Base-by-base conservation (phyloP, 352 stramenopile genomes). In the Phytophthora palmivora region DNA sequence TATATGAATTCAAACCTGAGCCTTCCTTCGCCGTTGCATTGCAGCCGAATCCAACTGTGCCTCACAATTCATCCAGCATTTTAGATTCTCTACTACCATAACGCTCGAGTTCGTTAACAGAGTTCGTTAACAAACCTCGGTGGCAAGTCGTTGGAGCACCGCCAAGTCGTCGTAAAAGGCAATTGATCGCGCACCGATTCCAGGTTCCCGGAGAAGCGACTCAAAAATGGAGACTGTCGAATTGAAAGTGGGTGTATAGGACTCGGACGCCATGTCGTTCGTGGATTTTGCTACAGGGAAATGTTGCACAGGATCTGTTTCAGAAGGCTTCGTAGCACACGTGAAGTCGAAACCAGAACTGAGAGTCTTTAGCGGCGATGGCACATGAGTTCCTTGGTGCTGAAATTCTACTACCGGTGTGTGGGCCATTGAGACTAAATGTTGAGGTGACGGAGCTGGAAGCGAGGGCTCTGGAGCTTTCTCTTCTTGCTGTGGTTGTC, bases 161-260 rank as follows among this genome's bases (percentile, higher is more conserved):
- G 74, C 53, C 7, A 89, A 54, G 7, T 82, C 62, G 14, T 80
- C 74, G 30, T 83, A 68, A 60, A 89, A 71, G 7, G 58, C 42
- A 14, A 56, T 60, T 7, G 58, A 70, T n/a, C 54, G 64, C 19
- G 54, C 46, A 1, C 53, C 67, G 12, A 70, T 58, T 12, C 70
- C 71, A 24, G 73, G 44, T 21, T 87, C 71, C 10, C 59, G 72
- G 16, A 88, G 19, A 19, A 90, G 34, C 2, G 76, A 70, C 55
- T 88, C 81, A 26, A 88, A 90, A 8, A 84, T 63, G 5, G 78
- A 79, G 2, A 76, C 67, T n/a, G 47, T 41, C 18, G 81, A 66
- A 43, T 41, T 63, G 53, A 82, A 82, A 4, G 53, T 39, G 6
- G 65, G 44, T 0, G 64, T 61, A 15, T 73, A 65, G 0, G 62